Base-by-base conservation (phyloP, 2,329 filamentous ascomycete genomes). In the Zymoseptoria brevis region DNA sequence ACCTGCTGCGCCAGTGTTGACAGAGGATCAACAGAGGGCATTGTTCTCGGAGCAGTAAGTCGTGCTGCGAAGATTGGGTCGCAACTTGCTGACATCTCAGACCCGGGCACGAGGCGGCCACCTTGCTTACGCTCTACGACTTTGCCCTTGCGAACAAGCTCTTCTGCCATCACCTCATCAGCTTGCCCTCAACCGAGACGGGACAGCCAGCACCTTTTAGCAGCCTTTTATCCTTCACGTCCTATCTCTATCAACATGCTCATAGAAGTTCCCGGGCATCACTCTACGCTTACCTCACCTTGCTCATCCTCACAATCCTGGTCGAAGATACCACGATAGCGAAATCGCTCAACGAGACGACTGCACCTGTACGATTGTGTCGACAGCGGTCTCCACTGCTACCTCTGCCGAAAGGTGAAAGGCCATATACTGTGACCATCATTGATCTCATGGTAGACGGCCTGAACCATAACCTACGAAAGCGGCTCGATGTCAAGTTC, bases 131-230 rank as follows among this genome's bases (percentile, higher is more conserved):
- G 0, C 87, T 90, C 0, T 99, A 97, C 72, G 94, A 97, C 72
- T 97, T 97, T 72, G 86, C 87, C 2, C 88, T 96, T 70, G 88
- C 92, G 35, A 99, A 97, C 77, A 97, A 96, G 75, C 80, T 96
- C 8, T 97, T 99, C 74, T 93, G 90, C 73, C 88, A 89, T 72
- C 92, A 88, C 67, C 76, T 99, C 50, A 84, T 96, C 55, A 86
- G 84, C 2, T 54, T 67, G 4, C 53, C 63, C 9, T 35, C 60
- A 8, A 53, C 54, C 5, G 66, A 66, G 30, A 67, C 67, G 41
- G 62, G 56, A 16, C 61, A 66, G 21, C 71, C 85, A 22, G 70
- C 82, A 5, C 75, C 85, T 0, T 86, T 99, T 63, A 85, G 87
- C 53, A 86, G 84, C 66, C 95, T 93, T 70, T 77, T 97, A 26